Percentiles rank a stretch among this genome's conserved stretches.
These are phyloP conservation scores for Biscutella auriculata DNA, from an alignment of 441 rosid genomes.

Conservation along the genomic window DNA sequence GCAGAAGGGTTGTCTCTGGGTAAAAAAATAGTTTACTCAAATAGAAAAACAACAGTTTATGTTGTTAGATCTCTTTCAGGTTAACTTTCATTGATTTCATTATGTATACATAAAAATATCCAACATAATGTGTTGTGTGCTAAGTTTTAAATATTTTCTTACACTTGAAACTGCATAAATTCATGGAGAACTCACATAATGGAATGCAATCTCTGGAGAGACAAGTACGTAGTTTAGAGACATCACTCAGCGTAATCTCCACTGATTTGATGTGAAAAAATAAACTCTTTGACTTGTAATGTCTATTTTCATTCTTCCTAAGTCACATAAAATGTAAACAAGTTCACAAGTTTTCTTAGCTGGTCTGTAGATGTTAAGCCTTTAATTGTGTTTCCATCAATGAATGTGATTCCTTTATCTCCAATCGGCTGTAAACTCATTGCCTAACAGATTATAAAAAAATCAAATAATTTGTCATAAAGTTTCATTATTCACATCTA, in stretches of 20 bases:
- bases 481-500: neutral
- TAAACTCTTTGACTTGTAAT: neutral
- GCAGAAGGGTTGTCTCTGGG: too few species aligned
- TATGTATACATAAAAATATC: too few species aligned
- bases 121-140: neutral
- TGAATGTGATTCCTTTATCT: constrained; percentile 50
- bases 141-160: neutral
- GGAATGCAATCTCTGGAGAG: constrained; percentile 71
- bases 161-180: constrained; percentile 36
- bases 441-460: constrained; percentile 34
- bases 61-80: too few species aligned
- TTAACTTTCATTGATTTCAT: too few species aligned
- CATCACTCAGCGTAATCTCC: constrained; percentile 76
- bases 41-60: too few species aligned
- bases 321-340: neutral
- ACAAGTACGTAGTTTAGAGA: constrained; percentile 77
- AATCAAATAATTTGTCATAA: neutral
- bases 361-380: constrained; percentile 78
- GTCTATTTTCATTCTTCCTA: neutral
- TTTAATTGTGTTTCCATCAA: constrained; percentile 79
- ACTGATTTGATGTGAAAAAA: constrained; percentile 30
- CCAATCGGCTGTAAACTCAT: constrained; percentile 87
- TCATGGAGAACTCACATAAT: constrained; percentile 73
- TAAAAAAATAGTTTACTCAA: too few species aligned
- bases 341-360: constrained; percentile 26